Conservation (phyloP, 225 moss, liverwort and hornwort genomes). For the Bryoerythrophyllum caledonicum region DNA sequence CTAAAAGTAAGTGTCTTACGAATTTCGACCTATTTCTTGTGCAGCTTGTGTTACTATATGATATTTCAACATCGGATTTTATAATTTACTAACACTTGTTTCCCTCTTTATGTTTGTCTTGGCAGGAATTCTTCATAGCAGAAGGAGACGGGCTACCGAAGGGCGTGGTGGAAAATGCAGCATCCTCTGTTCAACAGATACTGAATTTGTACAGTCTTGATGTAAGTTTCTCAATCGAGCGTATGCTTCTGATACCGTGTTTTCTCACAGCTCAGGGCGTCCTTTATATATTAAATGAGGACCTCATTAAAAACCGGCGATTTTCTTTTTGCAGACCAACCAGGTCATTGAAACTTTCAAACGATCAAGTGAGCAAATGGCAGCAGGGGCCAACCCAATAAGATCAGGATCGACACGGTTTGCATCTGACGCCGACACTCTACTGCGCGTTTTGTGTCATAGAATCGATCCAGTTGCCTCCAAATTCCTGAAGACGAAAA, state of each 20-base stretch:
- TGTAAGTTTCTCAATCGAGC: conserved; percentile 37
- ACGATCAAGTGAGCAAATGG: conserved; percentile 91
- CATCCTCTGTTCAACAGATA: conserved; percentile 79
- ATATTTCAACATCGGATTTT: conserved; percentile 1
- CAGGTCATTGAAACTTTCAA: conserved; percentile 87
- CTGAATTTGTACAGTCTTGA: conserved; percentile 88
- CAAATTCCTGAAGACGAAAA: conserved; percentile 92
- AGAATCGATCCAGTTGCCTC: conserved; percentile 85
- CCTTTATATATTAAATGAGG: neutral
- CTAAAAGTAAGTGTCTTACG: conserved; percentile 56
- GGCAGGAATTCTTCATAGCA: conserved; percentile 93
- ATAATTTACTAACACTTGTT: conserved; percentile 1
- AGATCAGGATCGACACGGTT: conserved; percentile 66
- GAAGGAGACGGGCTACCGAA: conserved; percentile 95
- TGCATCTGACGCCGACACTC: conserved; percentile 82
- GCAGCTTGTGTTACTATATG: neutral
- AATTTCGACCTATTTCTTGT: conserved; percentile 10
- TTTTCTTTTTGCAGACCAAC: conserved; percentile 53
- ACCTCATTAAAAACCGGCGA: neutral
- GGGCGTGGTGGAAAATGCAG: conserved; percentile 82
- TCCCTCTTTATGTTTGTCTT: neutral
- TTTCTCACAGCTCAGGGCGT: neutral
- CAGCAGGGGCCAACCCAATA: conserved; percentile 64
- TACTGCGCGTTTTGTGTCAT: conserved; percentile 93
- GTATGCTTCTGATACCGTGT: conserved; percentile 5